phyloP scores from a whole-genome alignment of 208 protist species.

The Trypanosoma avium region DNA sequence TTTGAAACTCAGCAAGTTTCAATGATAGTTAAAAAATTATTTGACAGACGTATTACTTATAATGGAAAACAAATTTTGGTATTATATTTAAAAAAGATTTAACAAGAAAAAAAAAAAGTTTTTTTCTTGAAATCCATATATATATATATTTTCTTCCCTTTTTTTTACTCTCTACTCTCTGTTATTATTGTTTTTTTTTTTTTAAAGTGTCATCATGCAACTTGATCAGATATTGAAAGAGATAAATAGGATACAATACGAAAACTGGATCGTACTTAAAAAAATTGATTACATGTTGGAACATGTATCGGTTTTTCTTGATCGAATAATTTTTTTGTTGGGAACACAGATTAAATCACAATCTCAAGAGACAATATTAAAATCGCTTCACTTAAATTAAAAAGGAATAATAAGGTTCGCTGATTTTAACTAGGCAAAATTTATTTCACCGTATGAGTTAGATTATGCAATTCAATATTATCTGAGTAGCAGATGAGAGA shows the following conservation, averaged over 20 bases:
- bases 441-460: too few relatives aligned
- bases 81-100: conserved; percentile 40
- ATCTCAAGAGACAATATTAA: too few relatives aligned
- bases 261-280: conserved; percentile 22
- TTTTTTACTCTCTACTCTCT: conserved; percentile 16
- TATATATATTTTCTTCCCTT: conserved; percentile 18
- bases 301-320: conserved; percentile 21
- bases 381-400: too few relatives aligned
- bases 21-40: conserved; percentile 23
- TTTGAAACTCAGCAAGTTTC: conserved; percentile 28
- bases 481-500: too few relatives aligned
- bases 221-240: conserved; percentile 25
- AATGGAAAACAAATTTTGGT: conserved; percentile 33
- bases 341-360: conserved; percentile 1
- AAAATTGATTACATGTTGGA: conserved; percentile 16
- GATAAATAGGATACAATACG: conserved; percentile 18
- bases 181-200: conserved; percentile 20
- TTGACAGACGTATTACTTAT: conserved; percentile 32
- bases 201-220: conserved; percentile 14
- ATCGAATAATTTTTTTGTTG: conserved; percentile 16
- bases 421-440: too few relatives aligned
- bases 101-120: too few relatives aligned
- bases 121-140: background rate
- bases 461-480: too few relatives aligned
- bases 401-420: too few relatives aligned